phyloP scores from a whole-genome alignment of 768 basidiomycete species.

The Mycena rebaudengoi region DNA sequence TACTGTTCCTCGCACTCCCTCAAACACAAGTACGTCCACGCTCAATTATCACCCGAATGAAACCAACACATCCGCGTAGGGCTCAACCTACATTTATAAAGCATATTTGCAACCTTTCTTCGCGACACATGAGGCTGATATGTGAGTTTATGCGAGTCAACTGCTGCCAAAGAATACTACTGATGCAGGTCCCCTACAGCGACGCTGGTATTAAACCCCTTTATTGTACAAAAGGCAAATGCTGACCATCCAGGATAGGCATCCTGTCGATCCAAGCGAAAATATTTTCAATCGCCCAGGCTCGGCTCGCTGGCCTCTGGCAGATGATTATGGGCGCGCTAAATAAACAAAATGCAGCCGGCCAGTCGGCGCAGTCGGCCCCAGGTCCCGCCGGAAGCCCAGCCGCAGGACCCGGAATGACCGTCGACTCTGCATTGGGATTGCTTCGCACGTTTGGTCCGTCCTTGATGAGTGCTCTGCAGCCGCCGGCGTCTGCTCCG shows the following conservation, averaged over 20 bases:
- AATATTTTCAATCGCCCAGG: slow-evolving; percentile 61
- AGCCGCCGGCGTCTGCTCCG: slow-evolving; percentile 25
- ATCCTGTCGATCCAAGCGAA: slow-evolving; percentile 65
- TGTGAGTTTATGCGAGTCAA: no score
- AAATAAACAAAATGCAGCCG: slow-evolving; percentile 47
- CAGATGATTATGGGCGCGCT: slow-evolving; percentile 53
- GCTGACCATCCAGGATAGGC: slow-evolving; percentile 3
- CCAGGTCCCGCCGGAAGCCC: slow-evolving; percentile 36
- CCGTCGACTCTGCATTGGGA: slow-evolving; percentile 41
- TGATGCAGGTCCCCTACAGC: no score
- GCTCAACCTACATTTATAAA: slow-evolving; percentile 71
- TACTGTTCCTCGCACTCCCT: slow-evolving; percentile 74
- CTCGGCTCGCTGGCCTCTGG: slow-evolving; percentile 57
- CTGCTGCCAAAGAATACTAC: no score
- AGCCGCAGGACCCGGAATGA: slow-evolving; percentile 22
- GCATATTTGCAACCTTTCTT: slow-evolving; percentile 70
- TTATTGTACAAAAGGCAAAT: neutral
- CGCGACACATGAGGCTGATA: slow-evolving; percentile 60
- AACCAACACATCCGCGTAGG: slow-evolving; percentile 49
- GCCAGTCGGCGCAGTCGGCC: slow-evolving; percentile 33
- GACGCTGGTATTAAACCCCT: slow-evolving; percentile 51
- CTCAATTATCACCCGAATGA: neutral
- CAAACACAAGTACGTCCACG: slow-evolving; percentile 65
- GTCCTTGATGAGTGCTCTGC: slow-evolving; percentile 44
- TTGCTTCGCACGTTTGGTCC: slow-evolving; percentile 54